Evolutionary conservation across 768 basidiomycete species (phyloP).

Genomic region (Myochromella boudieri): DNA sequence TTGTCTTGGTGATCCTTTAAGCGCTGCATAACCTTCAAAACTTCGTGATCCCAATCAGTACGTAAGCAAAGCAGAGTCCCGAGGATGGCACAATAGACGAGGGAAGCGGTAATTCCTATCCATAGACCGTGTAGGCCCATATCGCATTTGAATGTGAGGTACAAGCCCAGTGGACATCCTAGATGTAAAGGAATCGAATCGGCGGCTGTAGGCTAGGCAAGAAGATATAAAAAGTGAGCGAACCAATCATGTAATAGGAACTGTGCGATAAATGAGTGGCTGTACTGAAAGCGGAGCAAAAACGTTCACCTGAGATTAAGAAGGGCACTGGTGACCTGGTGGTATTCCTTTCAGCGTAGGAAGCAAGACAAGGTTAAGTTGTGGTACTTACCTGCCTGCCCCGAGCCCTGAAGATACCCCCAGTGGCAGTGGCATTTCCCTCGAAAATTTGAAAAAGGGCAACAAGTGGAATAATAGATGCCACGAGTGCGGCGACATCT

Average conservation of each 20-base stretch:
- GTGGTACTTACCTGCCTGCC: constrained; percentile 62
- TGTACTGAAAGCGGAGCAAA: no score
- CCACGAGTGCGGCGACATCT: constrained; percentile 60
- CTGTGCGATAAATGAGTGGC: background rate
- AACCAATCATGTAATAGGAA: constrained; percentile 13
- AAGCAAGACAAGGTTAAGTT: no score
- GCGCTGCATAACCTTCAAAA: constrained; percentile 35
- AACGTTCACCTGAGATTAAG: constrained; percentile 75
- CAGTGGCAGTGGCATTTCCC: constrained; percentile 61
- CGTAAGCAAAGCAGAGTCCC: constrained; percentile 39
- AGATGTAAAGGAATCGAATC: no score
- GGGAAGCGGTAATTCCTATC: constrained; percentile 56
- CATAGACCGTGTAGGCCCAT: constrained; percentile 60
- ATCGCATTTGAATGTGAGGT: constrained; percentile 47
- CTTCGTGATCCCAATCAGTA: constrained; percentile 54
- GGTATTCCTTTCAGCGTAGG: background rate
- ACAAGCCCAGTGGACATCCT: constrained; percentile 63
- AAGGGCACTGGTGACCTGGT: constrained; percentile 68
- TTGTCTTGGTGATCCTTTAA: no score
- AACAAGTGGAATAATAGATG: constrained; percentile 70
- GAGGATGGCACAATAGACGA: constrained; percentile 38
- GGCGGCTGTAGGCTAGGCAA: no score
- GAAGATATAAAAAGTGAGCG: background rate
- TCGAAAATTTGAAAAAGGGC: constrained; percentile 85
- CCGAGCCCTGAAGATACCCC: constrained; percentile 77